These are phyloP conservation scores for Pontederia paniculata DNA, from an alignment of 176 grass and related monocot genomes.

Conservation along the genomic window DNA sequence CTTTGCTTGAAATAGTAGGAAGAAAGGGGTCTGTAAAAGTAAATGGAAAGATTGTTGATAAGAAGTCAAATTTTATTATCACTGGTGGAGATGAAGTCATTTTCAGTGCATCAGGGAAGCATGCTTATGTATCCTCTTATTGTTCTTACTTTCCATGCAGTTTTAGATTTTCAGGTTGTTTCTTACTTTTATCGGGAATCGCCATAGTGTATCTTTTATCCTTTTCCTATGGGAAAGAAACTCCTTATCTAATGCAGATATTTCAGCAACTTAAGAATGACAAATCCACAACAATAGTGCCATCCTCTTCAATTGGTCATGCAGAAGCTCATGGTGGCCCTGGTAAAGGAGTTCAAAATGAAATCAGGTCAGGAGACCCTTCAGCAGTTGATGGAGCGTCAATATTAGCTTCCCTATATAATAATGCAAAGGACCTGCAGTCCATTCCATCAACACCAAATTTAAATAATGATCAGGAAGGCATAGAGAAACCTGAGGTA, in stretches of 20 bases:
- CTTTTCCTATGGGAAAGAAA: slow-evolving; percentile 7
- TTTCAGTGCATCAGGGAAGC: slow-evolving; percentile 60
- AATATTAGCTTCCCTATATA: slow-evolving; percentile 63
- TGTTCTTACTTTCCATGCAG: neutral
- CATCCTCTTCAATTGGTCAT: slow-evolving; percentile 36
- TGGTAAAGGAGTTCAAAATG: slow-evolving; percentile 47
- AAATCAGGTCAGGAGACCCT: slow-evolving; percentile 47
- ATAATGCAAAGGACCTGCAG: slow-evolving; percentile 44
- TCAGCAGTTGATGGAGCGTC: slow-evolving; percentile 59
- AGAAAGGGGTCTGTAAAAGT: slow-evolving; percentile 71
- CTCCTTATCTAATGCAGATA: slow-evolving; percentile 56
- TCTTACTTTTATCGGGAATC: neutral
- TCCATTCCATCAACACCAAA: slow-evolving; percentile 20
- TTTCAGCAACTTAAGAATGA: slow-evolving; percentile 84
- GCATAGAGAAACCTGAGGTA: slow-evolving; percentile 23
- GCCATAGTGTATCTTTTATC: slow-evolving; percentile 9
- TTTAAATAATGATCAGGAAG: slow-evolving; percentile 32
- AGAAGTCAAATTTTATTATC: slow-evolving; percentile 47
- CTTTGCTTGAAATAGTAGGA: slow-evolving; percentile 74
- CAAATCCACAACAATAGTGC: slow-evolving; percentile 33
- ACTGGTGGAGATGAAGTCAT: slow-evolving; percentile 86
- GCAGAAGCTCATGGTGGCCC: slow-evolving; percentile 32
- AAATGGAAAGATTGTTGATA: slow-evolving; percentile 45
- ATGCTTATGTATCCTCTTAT: slow-evolving; percentile 91
- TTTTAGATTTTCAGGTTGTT: neutral